Conservation (phyloP, 2,329 filamentous ascomycete species). For the Aureobasidium sp. region DNA sequence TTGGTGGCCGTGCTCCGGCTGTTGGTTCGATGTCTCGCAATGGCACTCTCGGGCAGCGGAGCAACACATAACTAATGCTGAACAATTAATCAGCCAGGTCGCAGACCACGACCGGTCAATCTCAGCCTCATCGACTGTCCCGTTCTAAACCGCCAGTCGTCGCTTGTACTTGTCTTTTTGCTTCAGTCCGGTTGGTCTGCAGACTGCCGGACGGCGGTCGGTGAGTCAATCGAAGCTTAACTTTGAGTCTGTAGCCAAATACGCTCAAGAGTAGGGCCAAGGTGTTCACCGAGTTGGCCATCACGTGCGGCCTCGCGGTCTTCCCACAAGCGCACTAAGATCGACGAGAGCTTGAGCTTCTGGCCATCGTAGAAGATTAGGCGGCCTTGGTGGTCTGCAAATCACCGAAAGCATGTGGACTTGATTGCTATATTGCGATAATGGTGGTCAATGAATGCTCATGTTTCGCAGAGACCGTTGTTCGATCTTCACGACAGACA, state of each 20-base stretch:
- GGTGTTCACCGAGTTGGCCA: background rate
- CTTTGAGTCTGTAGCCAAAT: background rate
- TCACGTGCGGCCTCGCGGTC: background rate
- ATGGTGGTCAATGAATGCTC: background rate
- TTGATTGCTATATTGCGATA: conserved; percentile 1
- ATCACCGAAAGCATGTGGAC: background rate
- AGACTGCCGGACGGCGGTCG: background rate
- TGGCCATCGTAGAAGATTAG: conserved; percentile 1
- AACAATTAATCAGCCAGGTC: background rate
- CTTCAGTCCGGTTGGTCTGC: background rate
- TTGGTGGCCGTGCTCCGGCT: background rate
- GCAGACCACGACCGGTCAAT: background rate
- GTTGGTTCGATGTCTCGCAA: background rate
- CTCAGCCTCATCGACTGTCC: background rate
- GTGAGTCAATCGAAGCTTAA: conserved; percentile 5
- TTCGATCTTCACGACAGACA: background rate
- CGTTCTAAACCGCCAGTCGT: background rate
- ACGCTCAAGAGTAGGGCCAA: background rate
- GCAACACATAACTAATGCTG: background rate
- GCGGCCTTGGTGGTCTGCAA: background rate
- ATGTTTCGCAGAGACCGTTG: background rate
- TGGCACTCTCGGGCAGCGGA: background rate
- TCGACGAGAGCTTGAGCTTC: conserved; percentile 7
- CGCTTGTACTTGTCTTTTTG: background rate
- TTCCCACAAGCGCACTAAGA: background rate